phyloP scores from a whole-genome alignment of 805 yeast species.

The Kuraishia molischiana region DNA sequence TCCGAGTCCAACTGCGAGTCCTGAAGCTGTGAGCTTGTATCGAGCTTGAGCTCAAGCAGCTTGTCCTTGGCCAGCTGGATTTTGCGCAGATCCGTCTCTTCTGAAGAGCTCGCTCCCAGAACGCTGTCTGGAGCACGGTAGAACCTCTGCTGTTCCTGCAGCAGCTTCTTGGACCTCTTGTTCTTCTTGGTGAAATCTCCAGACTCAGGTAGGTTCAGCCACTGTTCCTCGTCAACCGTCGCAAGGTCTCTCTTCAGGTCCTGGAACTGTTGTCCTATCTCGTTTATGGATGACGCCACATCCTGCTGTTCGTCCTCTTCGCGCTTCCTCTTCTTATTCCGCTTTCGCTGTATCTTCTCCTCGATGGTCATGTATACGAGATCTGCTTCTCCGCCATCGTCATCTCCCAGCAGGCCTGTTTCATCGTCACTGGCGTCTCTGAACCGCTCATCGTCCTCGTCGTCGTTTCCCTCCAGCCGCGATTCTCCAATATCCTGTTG shows the following conservation, averaged over 20 bases:
- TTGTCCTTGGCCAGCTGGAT: conserved; percentile 58
- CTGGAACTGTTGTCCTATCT: conserved; percentile 45
- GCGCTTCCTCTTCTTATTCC: conserved; percentile 7
- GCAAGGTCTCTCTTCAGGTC: conserved; percentile 60
- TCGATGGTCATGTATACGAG: conserved; percentile 61
- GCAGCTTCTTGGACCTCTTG: conserved; percentile 57
- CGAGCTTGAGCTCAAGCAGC: conserved; percentile 45
- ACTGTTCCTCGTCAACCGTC: conserved; percentile 53
- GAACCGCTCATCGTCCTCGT: conserved; percentile 15
- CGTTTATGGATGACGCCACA: conserved; percentile 15
- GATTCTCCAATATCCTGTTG: conserved; percentile 63
- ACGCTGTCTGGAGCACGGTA: conserved; percentile 80
- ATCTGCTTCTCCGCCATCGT: conserved; percentile 76
- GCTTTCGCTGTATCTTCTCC: conserved; percentile 32
- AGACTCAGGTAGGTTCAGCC: conserved; percentile 81
- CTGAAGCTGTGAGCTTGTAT: conserved; percentile 20
- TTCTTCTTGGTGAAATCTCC: conserved; percentile 78
- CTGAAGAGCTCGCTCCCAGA: conserved; percentile 23
- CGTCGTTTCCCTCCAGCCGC: conserved; percentile 24
- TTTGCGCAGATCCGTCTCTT: conserved; percentile 34
- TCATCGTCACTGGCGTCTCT: conserved; percentile 17
- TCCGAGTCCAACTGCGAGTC: conserved; percentile 24
- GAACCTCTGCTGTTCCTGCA: conserved; percentile 53
- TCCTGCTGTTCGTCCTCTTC: conserved; percentile 7
- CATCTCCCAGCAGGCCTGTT: conserved; percentile 19